Conservation (phyloP, 495 filamentous ascomycete genomes). For the Daldinia decipiens region DNA sequence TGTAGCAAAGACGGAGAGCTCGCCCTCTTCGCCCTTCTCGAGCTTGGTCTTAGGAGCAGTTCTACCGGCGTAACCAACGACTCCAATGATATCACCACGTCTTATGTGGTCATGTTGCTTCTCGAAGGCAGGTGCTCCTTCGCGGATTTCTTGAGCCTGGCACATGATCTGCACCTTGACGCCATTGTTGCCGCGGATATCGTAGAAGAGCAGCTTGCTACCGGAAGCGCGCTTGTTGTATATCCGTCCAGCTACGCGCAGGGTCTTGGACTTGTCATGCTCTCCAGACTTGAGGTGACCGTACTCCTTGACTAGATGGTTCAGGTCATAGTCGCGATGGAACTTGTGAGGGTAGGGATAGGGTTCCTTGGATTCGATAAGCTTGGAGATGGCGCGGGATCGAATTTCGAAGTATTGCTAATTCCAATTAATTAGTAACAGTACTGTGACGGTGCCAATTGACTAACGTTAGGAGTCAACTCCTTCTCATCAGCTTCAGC, state of each 20-base stretch:
- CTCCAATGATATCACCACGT: slow-evolving; percentile 83
- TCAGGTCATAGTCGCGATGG: slow-evolving; percentile 80
- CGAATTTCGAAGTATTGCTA: slow-evolving; percentile 99
- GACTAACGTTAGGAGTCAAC: slow-evolving; percentile 80
- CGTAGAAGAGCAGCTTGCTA: slow-evolving; percentile 91
- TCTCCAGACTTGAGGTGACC: slow-evolving; percentile 86
- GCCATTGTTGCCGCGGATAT: slow-evolving; percentile 72
- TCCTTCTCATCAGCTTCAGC: slow-evolving; percentile 76
- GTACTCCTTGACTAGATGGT: slow-evolving; percentile 79
- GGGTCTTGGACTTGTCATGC: slow-evolving; percentile 71
- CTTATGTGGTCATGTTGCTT: slow-evolving; percentile 90
- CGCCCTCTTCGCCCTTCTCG: slow-evolving; percentile 75
- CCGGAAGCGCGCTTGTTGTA: slow-evolving; percentile 87
- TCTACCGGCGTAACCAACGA: slow-evolving; percentile 84
- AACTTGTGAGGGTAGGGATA: slow-evolving; percentile 99
- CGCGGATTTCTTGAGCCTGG: slow-evolving; percentile 75
- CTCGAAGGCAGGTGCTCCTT: slow-evolving; percentile 72
- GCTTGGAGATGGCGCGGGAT: slow-evolving; percentile 82
- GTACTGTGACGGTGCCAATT: slow-evolving; percentile 55
- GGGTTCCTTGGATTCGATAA: slow-evolving; percentile 79
- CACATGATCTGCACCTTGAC: slow-evolving; percentile 91
- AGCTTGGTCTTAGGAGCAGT: slow-evolving; percentile 86
- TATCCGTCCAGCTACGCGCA: slow-evolving; percentile 85
- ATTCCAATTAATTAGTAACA: slow-evolving; percentile 17
- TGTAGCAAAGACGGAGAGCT: slow-evolving; percentile 92